Percentiles rank a stretch among this genome's conserved stretches.
phyloP scores from a whole-genome alignment of 345 rosid species.

The Hibiscus syriacus region DNA sequence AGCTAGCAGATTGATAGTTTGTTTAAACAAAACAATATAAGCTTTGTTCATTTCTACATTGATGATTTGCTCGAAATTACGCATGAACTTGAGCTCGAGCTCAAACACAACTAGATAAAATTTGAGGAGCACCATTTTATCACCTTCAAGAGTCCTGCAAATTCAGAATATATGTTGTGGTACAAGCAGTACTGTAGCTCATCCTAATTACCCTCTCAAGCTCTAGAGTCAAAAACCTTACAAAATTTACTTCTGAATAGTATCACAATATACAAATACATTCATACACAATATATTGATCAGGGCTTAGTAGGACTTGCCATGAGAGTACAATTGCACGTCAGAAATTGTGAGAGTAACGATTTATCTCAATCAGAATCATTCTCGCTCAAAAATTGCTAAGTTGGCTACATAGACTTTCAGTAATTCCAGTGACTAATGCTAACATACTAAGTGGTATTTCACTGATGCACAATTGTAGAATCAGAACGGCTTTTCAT shows the following conservation, averaged over 20 bases:
- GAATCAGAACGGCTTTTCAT: conserved; percentile 73
- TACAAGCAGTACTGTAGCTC: too few species aligned
- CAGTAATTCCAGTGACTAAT: background rate
- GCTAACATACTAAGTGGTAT: conserved; percentile 8
- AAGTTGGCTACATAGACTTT: background rate
- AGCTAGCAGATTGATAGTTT: background rate
- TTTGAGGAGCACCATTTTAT: background rate
- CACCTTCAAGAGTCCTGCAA: background rate
- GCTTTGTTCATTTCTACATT: background rate
- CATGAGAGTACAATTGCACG: background rate
- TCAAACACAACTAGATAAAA: background rate
- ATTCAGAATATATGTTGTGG: background rate
- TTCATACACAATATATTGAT: background rate
- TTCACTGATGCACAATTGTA: background rate
- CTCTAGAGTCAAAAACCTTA: too few species aligned
- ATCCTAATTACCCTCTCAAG: too few species aligned
- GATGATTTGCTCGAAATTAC: too few species aligned
- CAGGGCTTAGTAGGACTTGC: background rate
- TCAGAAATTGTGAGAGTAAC: background rate
- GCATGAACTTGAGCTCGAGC: too few species aligned
- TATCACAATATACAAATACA: too few species aligned
- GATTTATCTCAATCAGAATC: background rate
- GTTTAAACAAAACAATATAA: background rate
- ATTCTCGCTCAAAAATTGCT: background rate
- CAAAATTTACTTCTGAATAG: too few species aligned